phyloP scores from a whole-genome alignment of 2,329 filamentous ascomycete genomes.

The Talaromyces sp. region DNA sequence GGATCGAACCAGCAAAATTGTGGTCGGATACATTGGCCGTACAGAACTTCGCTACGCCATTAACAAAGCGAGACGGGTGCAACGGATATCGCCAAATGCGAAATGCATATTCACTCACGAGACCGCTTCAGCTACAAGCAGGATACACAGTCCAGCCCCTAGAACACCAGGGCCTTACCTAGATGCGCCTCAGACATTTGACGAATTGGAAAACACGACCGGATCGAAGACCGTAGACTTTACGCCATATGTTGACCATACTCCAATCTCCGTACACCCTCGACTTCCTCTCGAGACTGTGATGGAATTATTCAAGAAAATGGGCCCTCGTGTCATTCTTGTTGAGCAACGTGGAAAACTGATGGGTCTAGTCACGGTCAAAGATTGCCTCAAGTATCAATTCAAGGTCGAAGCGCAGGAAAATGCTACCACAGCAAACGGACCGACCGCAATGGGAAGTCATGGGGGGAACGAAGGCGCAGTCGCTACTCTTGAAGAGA shows the following conservation, averaged over 20 bases:
- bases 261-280: conserved; percentile 87
- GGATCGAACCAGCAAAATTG: conserved; percentile 64
- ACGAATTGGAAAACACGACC: conserved; percentile 57
- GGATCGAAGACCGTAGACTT: conserved; percentile 69
- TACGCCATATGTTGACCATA: conserved; percentile 81
- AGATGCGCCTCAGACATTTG: conserved; percentile 55
- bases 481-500: conserved; percentile 34
- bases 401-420: conserved; percentile 92
- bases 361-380: conserved; percentile 85
- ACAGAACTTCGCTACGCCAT: conserved; percentile 91
- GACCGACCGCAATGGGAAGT: neutral
- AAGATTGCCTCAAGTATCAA: conserved; percentile 95
- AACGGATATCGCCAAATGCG: conserved; percentile 63
- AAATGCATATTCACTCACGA: conserved; percentile 70
- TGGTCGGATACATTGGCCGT: conserved; percentile 88
- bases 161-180: neutral
- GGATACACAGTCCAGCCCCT: conserved; percentile 22
- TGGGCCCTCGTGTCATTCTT: conserved; percentile 88
- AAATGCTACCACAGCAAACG: conserved; percentile 49
- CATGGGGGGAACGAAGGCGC: conserved; percentile 24
- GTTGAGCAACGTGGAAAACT: conserved; percentile 86
- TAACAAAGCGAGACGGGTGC: conserved; percentile 70
- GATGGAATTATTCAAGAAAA: conserved; percentile 98
- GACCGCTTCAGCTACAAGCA: conserved; percentile 36
- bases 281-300: conserved; percentile 90